Evolutionary conservation across 495 filamentous ascomycete species (phyloP).

Genomic region (Hypoxylon fuscum): DNA sequence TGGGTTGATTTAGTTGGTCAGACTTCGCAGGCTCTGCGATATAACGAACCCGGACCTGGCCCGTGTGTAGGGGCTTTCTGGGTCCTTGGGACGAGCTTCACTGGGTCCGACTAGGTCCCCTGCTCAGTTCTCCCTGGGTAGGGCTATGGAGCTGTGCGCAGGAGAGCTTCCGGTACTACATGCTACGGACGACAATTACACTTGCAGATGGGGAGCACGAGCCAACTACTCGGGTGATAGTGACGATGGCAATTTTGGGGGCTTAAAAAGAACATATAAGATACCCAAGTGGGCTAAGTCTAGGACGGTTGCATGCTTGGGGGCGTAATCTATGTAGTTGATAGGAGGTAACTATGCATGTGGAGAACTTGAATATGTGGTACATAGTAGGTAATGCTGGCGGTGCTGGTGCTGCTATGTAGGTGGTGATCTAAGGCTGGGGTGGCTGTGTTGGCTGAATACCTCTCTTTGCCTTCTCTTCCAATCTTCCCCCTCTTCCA

Average conservation of each 20-base stretch:
- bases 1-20: slow-evolving; percentile 21
- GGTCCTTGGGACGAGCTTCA: too few relatives aligned
- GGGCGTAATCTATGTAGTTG: slow-evolving; percentile 25
- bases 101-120: slow-evolving; percentile 1
- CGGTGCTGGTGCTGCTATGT: too few relatives aligned
- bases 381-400: not conserved
- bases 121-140: slow-evolving; percentile 4
- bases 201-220: slow-evolving; percentile 4
- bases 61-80: not conserved
- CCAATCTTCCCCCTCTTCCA: not conserved
- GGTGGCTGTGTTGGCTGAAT: slow-evolving; percentile 35
- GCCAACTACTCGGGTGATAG: slow-evolving; percentile 2
- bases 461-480: slow-evolving; percentile 6
- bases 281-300: not conserved
- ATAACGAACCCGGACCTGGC: slow-evolving; percentile 11
- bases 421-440: slow-evolving; percentile 6
- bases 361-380: slow-evolving; percentile 22
- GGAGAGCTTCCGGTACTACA: not conserved
- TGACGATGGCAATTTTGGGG: slow-evolving; percentile 4
- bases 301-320: slow-evolving; percentile 13
- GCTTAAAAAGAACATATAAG: slow-evolving; percentile 8
- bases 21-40: slow-evolving; percentile 13
- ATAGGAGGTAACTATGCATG: slow-evolving; percentile 5
- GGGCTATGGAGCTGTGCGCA: not conserved
- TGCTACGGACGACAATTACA: not conserved